Evolutionary conservation across 768 basidiomycete species (phyloP), one percentile per base, ranked within the genome.

Genomic region (Mycena pura): DNA sequence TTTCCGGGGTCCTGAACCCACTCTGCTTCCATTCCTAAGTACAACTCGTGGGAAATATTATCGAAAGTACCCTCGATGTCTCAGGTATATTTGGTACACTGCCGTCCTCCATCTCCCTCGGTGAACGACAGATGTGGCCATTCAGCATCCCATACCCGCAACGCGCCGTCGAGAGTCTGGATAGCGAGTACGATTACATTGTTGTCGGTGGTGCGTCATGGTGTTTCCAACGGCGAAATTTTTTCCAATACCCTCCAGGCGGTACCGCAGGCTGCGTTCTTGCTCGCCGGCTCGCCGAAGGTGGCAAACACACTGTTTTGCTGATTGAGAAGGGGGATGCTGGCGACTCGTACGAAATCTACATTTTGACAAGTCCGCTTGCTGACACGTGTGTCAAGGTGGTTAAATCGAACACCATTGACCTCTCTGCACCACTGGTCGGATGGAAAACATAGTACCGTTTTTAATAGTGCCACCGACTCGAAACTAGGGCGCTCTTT

Each of bases 241-340:
- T n/a, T n/a, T n/a, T n/a, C n/a, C n/a, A 43, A 43, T 19, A 8
- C 19, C 19, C 41, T 13, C 25, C 70, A 47, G 74, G 73, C 7
- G 76, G 76, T 8, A 68, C 72, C 21, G 68, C 75, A 3, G 76
- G 75, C 25, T 62, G 70, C 10, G 69, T 72, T n/a, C 68, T 77
- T 41, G 73, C 76, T 9, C 62, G 63, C 5, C 62, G 76, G 1
- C 71, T 77, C 1, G 62, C 71, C 7, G 74, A 75, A 54, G 65
- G 72, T 62, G 32, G 64, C 5, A 28, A 46, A 13, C 48, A 63
- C 19, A 54, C 62, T n/a, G 68, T 77, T 6, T 69, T 76, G 14
- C 65, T 76, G 50, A 60, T 77, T 27, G 76, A 77, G 53, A 52
- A 47, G 25, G 76, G 74, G 1, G 64, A 67, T 34, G 63, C 65